Evolutionary conservation across 83 land plant species (phyloP).

Genomic region (Thuja plicata): DNA sequence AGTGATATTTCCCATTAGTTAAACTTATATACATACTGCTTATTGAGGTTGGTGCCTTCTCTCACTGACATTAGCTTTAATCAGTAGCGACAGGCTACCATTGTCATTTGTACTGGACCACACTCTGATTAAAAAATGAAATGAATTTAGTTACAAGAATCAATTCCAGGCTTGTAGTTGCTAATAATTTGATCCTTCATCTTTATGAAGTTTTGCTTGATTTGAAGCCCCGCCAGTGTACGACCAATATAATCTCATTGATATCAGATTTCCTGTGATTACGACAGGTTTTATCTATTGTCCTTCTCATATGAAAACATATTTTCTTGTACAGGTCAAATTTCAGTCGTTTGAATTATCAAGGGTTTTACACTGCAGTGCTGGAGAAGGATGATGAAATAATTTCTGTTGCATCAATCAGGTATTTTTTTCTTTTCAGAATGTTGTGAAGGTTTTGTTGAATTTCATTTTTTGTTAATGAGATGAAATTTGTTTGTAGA

Average conservation of each 20-base stretch:
- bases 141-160: background rate
- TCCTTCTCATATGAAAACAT: background rate
- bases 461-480: background rate
- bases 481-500: background rate
- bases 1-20: background rate
- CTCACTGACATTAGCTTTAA: background rate
- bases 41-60: background rate
- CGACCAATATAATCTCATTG: background rate
- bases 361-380: constrained; percentile 82
- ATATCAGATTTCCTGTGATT: background rate
- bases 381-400: constrained; percentile 90
- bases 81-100: background rate
- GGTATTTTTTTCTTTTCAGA: constrained; percentile 24
- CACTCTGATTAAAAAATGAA: background rate
- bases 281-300: background rate
- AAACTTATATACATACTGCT: background rate
- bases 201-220: background rate
- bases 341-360: constrained; percentile 70
- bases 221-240: background rate
- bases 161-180: background rate
- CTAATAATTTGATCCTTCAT: background rate
- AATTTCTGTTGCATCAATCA: constrained; percentile 84
- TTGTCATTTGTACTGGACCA: background rate
- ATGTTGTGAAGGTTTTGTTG: background rate
- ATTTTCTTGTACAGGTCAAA: constrained; percentile 62